Evolutionary conservation across 2,329 filamentous ascomycete genomes (phyloP), one percentile per base, ranked within the genome.

Genomic region (Sordariomycetes sp.): DNA sequence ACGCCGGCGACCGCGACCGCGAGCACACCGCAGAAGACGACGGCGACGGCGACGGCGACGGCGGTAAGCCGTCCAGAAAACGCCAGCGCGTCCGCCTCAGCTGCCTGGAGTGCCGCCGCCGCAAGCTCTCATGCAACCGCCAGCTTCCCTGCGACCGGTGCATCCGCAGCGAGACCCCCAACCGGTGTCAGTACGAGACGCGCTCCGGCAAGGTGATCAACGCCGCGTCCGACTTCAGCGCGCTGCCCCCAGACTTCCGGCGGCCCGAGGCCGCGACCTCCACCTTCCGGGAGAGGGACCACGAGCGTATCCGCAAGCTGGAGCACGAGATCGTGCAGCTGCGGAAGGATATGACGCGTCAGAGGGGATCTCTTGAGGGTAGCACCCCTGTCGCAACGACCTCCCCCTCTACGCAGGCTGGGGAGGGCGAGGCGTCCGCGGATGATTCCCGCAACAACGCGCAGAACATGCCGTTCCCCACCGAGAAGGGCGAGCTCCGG

Each of bases 71-170:
- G 1, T 54, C 57, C 1, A 28, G 81, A 60, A 85, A 85, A 70
- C 72, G 81, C 35, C 81, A 84, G 71, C 75, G 81, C 43, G 78
- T 84, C 53, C 74, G 81, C 18, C 74, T 85, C 51, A 82, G 79
- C 54, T 85, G 81, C 62, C 74, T 84, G 50, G 81, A 83, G 64
- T 85, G 81, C 63, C 79, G 81, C 50, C 76, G 81, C 58, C 74
- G 81, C 58, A 85, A 85, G 71, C 72, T 84, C 43, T 83, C 80
- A 28, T 85, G 81, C 67, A 82, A 83, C 68, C 74, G 81, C 60
- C 81, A 81, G 66, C 76, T 83, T 63, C 81, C 81, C 25, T 85
- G 81, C 65, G 80, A 83, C 68, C 78, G 81, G 53, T 85, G 81
- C 68, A 75, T 83, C 68, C 83, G 83, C 70, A 83, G 80, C 60